Evolutionary conservation across 306 rosid genomes (phyloP), one percentile per base, ranked within the genome.

Genomic region (Lagenaria siceraria): DNA sequence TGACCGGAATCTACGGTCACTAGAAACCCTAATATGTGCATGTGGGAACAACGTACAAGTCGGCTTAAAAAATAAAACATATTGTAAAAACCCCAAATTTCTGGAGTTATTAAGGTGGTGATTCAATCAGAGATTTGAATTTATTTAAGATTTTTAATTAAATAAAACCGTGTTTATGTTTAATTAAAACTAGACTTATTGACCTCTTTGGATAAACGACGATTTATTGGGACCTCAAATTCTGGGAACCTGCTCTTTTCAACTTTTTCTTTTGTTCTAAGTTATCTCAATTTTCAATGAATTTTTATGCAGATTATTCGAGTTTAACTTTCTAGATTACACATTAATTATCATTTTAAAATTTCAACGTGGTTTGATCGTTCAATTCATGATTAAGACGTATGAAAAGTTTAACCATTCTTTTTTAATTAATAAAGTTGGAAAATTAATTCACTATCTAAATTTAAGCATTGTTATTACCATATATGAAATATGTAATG

Each of bases 1-100:
- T 7, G 72, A 63, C 84, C 95, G 88, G 78, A 79, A 93, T 83
- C 81, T 73, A 82, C 96, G 96, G 80, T 61, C 52, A 79, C 76
- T 76, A 71, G 53, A 72, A 81, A 82, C 86, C 71, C 78, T 54
- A 84, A 76, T 61, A 81, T 82, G 80, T 65, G 76, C 87, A 82
- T 78, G 83, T 61, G 82, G 76, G 78, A 61, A 35, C 78, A 40
- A 79, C 85, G 82, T 80, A 81, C 78, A 43, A 25, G 62, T 63
- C 66, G 58, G 71, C 74, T 70, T 14, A 48, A 48, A 33, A 51
- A 24, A 25, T 27, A 17, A 51, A 27, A 0, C 10, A 22, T 17
- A 6, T 1, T 10, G 40, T 4, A 27, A 51, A 71, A 71, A 10
- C 9, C 77, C 77, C 13, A 73, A 73, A 0, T 18, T 73, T 51